Conservation (phyloP, 1,139 yeast genomes). For the Suhomyces maxii region DNA sequence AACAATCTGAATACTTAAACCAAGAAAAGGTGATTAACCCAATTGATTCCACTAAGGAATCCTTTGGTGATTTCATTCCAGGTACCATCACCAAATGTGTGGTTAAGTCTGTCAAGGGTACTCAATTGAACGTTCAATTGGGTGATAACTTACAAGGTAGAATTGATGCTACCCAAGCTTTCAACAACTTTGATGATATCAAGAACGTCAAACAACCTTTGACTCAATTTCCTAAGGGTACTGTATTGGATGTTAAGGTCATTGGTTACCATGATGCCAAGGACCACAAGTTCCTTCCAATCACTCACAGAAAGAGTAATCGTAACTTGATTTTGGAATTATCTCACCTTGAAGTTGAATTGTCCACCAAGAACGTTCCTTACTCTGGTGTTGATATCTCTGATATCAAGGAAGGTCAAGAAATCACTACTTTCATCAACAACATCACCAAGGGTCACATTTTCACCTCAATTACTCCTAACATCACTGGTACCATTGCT, state of each 20-base stretch:
- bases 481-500: conserved; percentile 65
- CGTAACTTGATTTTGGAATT: conserved; percentile 66
- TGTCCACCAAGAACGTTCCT: conserved; percentile 21
- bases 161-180: conserved; percentile 73
- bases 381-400: conserved; percentile 34
- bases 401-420: conserved; percentile 43
- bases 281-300: conserved; percentile 67
- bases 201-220: conserved; percentile 62
- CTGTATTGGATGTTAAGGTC: conserved; percentile 60
- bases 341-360: conserved; percentile 46
- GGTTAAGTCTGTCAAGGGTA: conserved; percentile 64
- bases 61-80: conserved; percentile 52
- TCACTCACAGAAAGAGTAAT: conserved; percentile 57
- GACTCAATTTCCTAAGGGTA: conserved; percentile 57
- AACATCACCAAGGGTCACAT: conserved; percentile 53
- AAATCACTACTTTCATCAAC: conserved; percentile 53
- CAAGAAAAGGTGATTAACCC: conserved; percentile 48
- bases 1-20: conserved; percentile 24
- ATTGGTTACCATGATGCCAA: conserved; percentile 79
- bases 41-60: conserved; percentile 52
- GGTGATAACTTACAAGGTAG: conserved; percentile 83
- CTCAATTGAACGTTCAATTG: conserved; percentile 72
- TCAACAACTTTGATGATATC: conserved; percentile 56
- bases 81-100: conserved; percentile 65
- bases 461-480: conserved; percentile 73